These are phyloP conservation scores for Chimonanthus praecox DNA, from an alignment of 164 flowering plant species.

Conservation along the genomic window DNA sequence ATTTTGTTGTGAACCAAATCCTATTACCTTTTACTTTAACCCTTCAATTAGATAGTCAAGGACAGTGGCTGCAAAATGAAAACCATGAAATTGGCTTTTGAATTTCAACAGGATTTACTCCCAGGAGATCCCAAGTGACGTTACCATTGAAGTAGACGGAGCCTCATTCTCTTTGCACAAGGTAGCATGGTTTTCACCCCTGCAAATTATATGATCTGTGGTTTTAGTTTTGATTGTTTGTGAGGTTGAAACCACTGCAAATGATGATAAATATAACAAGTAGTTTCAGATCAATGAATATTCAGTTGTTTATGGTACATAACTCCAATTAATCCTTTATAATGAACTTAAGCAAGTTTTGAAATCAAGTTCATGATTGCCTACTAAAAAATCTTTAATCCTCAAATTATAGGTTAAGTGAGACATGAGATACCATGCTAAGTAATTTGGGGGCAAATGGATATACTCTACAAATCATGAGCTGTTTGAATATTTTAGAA, in stretches of 20 bases:
- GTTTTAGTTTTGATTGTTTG: neutral
- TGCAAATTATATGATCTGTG: neutral
- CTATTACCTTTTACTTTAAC: too few species aligned
- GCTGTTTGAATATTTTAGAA: neutral
- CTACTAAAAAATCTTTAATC: too few species aligned
- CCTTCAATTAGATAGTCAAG: neutral
- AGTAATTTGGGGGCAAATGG: neutral
- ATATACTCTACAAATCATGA: neutral
- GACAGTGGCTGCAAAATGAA: conserved; percentile 3
- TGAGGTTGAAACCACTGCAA: neutral
- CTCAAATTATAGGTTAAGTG: neutral
- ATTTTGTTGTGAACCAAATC: too few species aligned
- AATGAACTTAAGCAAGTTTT: too few species aligned
- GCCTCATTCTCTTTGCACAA: conserved; percentile 78
- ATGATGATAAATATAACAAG: neutral
- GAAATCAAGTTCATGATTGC: too few species aligned
- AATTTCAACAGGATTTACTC: conserved; percentile 76
- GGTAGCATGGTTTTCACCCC: conserved; percentile 30
- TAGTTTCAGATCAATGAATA: neutral
- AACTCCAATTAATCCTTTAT: too few species aligned
- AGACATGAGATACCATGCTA: neutral
- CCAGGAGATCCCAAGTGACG: conserved; percentile 87
- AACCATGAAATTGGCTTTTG: conserved; percentile 9
- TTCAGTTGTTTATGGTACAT: too few species aligned
- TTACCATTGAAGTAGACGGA: conserved; percentile 61